phyloP scores from a whole-genome alignment of 2,329 filamentous ascomycete species.

The Aspergillus latus region DNA sequence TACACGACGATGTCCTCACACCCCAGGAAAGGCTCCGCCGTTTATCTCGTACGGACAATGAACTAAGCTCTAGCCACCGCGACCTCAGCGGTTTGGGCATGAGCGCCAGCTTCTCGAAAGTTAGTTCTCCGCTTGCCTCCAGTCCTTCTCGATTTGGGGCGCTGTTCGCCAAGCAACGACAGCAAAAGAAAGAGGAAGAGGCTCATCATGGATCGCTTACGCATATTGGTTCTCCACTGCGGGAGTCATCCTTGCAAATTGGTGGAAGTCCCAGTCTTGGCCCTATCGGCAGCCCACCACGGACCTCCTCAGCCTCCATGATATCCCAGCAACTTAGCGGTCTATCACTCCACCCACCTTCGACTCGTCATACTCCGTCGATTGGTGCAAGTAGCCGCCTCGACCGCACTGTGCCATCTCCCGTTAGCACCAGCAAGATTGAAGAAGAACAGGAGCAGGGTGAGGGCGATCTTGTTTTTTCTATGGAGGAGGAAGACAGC shows the following conservation, averaged over 20 bases:
- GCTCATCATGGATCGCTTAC: slow-evolving; percentile 51
- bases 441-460: slow-evolving; percentile 51
- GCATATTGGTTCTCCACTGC: slow-evolving; percentile 65
- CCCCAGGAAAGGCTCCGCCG: slow-evolving; percentile 62
- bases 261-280: slow-evolving; percentile 52
- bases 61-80: slow-evolving; percentile 47
- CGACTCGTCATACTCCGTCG: slow-evolving; percentile 39
- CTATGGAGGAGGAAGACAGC: slow-evolving; percentile 53
- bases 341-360: slow-evolving; percentile 45
- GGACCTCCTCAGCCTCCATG: slow-evolving; percentile 61
- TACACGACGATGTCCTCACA: slow-evolving; percentile 64
- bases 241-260: slow-evolving; percentile 58
- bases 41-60: slow-evolving; percentile 59
- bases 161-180: slow-evolving; percentile 56
- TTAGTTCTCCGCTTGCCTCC: slow-evolving; percentile 58
- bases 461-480: slow-evolving; percentile 49
- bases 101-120: slow-evolving; percentile 49
- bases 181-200: slow-evolving; percentile 54
- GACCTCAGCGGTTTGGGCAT: slow-evolving; percentile 54
- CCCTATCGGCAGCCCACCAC: slow-evolving; percentile 53
- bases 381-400: slow-evolving; percentile 36
- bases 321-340: slow-evolving; percentile 58
- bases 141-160: slow-evolving; percentile 64
- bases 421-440: slow-evolving; percentile 46
- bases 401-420: slow-evolving; percentile 48